Evolutionary conservation across 2,329 filamentous ascomycete species (phyloP), one percentile per base, ranked within the genome.

Genomic region (Fusarium sp.): DNA sequence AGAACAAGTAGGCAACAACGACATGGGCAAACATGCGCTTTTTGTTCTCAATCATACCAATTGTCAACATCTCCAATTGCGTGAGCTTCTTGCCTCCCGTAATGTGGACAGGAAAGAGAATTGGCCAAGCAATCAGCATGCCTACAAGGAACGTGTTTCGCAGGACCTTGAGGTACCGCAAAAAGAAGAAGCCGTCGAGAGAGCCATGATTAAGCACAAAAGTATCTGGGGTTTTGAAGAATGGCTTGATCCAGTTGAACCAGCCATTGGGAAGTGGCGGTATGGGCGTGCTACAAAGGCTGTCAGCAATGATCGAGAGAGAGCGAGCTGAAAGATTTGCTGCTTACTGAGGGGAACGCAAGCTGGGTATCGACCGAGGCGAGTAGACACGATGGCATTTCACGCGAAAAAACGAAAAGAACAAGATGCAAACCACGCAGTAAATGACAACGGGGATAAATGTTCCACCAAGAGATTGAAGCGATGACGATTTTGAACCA

Each of bases 191-290:
- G 38, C 93, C 93, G 81, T 99, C 96, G 72, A 99, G 89, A 1
- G 95, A 97, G 81, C 96, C 94, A 84, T 98, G 94, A 78, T 96
- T 94, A 28, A 98, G 89, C 32, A 95, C 90, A 79, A 94, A 94
- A 45, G 91, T 91, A 80, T 98, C 95, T 8, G 89, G 88, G 48
- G 89, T 88, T 76, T 88, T 88, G 84, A 89, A 92, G 83, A 94
- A 93, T 18, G 88, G 85, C 15, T 83, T 83, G 66, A 94, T 82
- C 93, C 93, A 95, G 75, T 92, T 89, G 77, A 93, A 84, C 51
- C 90, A 80, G 61, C 92, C 91, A 32, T 80, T 85, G 7, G 91
- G 89, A 0, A 92, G 85, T 5, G 84, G 79, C 28, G 90, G 90
- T 18, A 88, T 89, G 39, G 91, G 89, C 70, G 90, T 85, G 73